Percentiles rank a stretch among this genome's conserved stretches.
Evolutionary conservation across 305 asterid genomes (phyloP).

Genomic region (Fraxinus albicans): DNA sequence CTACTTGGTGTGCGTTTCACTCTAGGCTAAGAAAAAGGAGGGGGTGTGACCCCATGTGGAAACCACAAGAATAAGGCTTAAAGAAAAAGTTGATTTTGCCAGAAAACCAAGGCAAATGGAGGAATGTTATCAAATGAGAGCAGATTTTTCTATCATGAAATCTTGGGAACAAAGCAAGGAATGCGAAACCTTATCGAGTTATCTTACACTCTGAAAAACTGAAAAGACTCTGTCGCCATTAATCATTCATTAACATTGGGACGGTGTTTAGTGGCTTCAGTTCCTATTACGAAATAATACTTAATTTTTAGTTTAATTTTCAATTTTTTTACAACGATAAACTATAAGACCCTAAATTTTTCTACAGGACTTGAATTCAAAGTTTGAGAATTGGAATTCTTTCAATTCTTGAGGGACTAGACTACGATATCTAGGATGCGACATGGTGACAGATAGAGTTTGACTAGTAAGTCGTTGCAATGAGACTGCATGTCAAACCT

Average conservation of each 20-base stretch:
- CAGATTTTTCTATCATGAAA: neutral
- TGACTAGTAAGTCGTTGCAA: too few species aligned
- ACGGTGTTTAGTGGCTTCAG: neutral
- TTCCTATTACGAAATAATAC: too few species aligned
- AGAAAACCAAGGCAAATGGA: conserved; percentile 11
- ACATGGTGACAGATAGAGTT: too few species aligned
- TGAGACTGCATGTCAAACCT: too few species aligned
- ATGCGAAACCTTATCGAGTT: neutral
- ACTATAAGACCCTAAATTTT: neutral
- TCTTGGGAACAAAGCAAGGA: conserved; percentile 27
- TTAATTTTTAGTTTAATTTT: too few species aligned
- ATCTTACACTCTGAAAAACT: neutral
- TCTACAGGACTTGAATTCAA: neutral
- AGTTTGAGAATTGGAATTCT: too few species aligned
- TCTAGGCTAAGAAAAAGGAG: neutral
- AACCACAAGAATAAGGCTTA: neutral
- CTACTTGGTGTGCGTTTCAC: neutral
- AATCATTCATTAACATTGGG: neutral
- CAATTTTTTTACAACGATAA: neutral
- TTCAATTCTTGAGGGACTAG: too few species aligned
- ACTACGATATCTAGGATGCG: too few species aligned
- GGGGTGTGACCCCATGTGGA: neutral
- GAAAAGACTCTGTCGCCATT: neutral
- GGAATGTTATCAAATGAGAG: conserved; percentile 8
- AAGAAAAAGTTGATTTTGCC: neutral